Percentiles rank a stretch among this genome's conserved stretches.
These are phyloP conservation scores for Boletus subcaerulescens DNA, from an alignment of 768 basidiomycete species.

Conservation along the genomic window DNA sequence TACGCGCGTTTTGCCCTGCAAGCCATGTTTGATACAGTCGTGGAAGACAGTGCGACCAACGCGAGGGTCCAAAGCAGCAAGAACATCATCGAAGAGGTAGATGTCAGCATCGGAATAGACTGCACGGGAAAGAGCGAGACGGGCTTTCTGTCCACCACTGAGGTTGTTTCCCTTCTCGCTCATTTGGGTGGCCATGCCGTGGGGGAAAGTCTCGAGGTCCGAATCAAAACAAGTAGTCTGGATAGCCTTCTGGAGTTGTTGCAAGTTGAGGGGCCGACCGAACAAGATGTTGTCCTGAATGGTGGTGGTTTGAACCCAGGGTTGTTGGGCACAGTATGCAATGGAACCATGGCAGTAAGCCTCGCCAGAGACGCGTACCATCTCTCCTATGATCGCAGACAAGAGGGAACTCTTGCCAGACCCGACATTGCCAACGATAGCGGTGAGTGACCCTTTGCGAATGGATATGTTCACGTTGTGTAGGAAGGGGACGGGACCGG, in stretches of 20 bases:
- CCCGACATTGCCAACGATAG: slow-evolving; percentile 26
- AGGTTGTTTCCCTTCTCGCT: slow-evolving; percentile 46
- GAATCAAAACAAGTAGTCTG: slow-evolving; percentile 28
- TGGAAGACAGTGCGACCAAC: slow-evolving; percentile 36
- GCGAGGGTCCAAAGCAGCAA: slow-evolving; percentile 46
- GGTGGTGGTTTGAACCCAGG: slow-evolving; percentile 30
- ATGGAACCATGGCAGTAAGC: slow-evolving; percentile 23
- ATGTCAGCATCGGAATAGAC: slow-evolving; percentile 42
- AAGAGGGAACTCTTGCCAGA: slow-evolving; percentile 30
- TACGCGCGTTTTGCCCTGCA: slow-evolving; percentile 26
- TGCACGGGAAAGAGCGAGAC: slow-evolving; percentile 45
- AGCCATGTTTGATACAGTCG: slow-evolving; percentile 22
- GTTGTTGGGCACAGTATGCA: slow-evolving; percentile 33
- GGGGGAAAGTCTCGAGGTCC: slow-evolving; percentile 28
- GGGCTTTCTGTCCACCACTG: slow-evolving; percentile 50
- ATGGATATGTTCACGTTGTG: slow-evolving; percentile 22
- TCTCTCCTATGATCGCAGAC: slow-evolving; percentile 31
- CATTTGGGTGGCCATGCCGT: slow-evolving; percentile 40
- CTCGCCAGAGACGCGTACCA: slow-evolving; percentile 26
- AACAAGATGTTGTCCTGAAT: slow-evolving; percentile 34
- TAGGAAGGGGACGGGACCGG: slow-evolving; percentile 14
- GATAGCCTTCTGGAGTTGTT: slow-evolving; percentile 26
- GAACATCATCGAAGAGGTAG: slow-evolving; percentile 46
- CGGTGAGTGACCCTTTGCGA: slow-evolving; percentile 22
- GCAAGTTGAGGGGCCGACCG: slow-evolving; percentile 27